These are phyloP conservation scores for Tetracladium marchalianum DNA, from an alignment of 495 filamentous ascomycete species.

Conservation along the genomic window DNA sequence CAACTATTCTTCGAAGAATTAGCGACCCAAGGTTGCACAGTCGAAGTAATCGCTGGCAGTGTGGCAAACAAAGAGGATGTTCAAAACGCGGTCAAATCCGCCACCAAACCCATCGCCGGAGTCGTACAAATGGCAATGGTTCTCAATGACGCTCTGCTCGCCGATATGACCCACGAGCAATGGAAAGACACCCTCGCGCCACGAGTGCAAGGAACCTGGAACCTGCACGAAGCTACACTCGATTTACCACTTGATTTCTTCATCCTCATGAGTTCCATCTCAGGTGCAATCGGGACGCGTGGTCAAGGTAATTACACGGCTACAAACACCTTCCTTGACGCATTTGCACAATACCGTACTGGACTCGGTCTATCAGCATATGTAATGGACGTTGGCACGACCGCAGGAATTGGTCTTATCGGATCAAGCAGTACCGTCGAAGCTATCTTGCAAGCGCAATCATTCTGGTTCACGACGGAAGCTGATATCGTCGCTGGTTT, in stretches of 20 bases:
- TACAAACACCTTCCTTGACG: constrained; percentile 50
- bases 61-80: constrained; percentile 26
- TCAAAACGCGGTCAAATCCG: constrained; percentile 27
- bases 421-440: constrained; percentile 9
- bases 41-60: constrained; percentile 18
- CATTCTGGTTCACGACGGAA: background rate
- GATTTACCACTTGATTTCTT: constrained; percentile 51
- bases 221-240: constrained; percentile 41
- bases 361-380: constrained; percentile 34
- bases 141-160: constrained; percentile 20
- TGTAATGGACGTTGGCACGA: constrained; percentile 40
- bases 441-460: background rate
- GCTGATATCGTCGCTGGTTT: constrained; percentile 6
- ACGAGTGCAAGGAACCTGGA: constrained; percentile 44
- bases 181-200: constrained; percentile 37
- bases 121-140: constrained; percentile 11
- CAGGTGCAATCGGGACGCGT: constrained; percentile 44
- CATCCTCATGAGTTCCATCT: constrained; percentile 49
- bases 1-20: constrained; percentile 30
- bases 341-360: constrained; percentile 34
- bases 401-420: constrained; percentile 24
- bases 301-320: constrained; percentile 54
- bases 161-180: constrained; percentile 38
- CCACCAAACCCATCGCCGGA: background rate
- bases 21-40: constrained; percentile 21